Evolutionary conservation across 2,329 filamentous ascomycete genomes (phyloP).

Genomic region (Ambrosiella cleistominuta): DNA sequence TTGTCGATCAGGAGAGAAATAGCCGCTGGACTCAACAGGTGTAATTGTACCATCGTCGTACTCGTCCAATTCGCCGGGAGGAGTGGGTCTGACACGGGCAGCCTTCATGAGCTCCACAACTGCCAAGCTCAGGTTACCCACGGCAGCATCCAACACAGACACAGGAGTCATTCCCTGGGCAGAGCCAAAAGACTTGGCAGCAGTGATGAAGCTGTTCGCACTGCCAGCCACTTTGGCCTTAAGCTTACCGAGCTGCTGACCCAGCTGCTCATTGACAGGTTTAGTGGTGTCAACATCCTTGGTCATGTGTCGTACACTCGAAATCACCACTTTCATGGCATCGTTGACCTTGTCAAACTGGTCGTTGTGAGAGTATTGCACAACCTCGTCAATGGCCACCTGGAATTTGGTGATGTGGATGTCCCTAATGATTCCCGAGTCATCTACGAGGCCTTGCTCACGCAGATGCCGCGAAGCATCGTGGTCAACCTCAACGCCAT

Average conservation of each 20-base stretch:
- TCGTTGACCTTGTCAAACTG: slow-evolving; percentile 60
- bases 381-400: slow-evolving; percentile 77
- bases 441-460: slow-evolving; percentile 49
- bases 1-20: slow-evolving; percentile 41
- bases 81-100: slow-evolving; percentile 68
- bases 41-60: slow-evolving; percentile 52
- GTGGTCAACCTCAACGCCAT: slow-evolving; percentile 51
- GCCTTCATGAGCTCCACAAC: slow-evolving; percentile 70
- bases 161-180: slow-evolving; percentile 76
- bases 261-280: slow-evolving; percentile 33
- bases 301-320: slow-evolving; percentile 67
- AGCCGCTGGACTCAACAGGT: slow-evolving; percentile 49
- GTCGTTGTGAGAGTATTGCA: slow-evolving; percentile 58
- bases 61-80: slow-evolving; percentile 57
- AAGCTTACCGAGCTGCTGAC: slow-evolving; percentile 47
- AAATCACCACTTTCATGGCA: slow-evolving; percentile 71
- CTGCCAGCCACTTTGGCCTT: slow-evolving; percentile 77
- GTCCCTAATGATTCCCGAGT: slow-evolving; percentile 69
- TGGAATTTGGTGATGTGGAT: slow-evolving; percentile 91
- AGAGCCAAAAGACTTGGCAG: slow-evolving; percentile 75
- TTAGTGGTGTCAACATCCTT: slow-evolving; percentile 53
- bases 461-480: slow-evolving; percentile 51
- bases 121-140: slow-evolving; percentile 71
- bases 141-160: slow-evolving; percentile 83
- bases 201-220: slow-evolving; percentile 89